Evolutionary conservation across 208 protist genomes (phyloP).

Genomic region (Trypanosomatidae sp.): DNA sequence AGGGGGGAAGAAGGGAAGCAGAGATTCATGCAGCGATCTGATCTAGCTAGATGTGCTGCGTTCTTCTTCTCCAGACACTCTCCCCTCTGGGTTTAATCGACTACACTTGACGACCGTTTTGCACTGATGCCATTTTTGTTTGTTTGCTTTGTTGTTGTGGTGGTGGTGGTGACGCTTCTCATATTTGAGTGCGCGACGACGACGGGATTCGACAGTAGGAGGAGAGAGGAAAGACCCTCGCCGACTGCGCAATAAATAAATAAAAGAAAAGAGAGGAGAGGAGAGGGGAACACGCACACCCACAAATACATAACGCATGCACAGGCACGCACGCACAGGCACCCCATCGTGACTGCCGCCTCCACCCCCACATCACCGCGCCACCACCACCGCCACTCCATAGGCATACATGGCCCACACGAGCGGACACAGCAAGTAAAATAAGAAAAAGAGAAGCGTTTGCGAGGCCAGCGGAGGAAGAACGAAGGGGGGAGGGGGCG

Average conservation of each 20-base stretch:
- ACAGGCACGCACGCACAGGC: conserved; percentile 13
- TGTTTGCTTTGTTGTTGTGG: neutral
- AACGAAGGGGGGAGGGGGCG: too few species aligned
- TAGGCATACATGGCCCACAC: neutral
- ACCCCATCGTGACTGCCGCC: neutral
- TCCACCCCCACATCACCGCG: neutral
- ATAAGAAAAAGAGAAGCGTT: neutral
- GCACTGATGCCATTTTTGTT: neutral
- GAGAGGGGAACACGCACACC: neutral
- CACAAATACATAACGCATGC: neutral
- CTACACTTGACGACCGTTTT: neutral
- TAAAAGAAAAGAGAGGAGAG: neutral
- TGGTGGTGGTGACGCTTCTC: neutral
- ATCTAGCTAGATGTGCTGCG: neutral
- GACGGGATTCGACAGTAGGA: neutral
- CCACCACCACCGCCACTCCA: neutral
- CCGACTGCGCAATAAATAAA: neutral
- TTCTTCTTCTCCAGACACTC: neutral
- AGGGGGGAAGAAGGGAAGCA: neutral
- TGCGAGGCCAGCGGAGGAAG: neutral
- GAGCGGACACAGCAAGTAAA: neutral
- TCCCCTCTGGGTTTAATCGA: neutral
- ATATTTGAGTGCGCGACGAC: neutral
- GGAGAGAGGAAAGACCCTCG: neutral
- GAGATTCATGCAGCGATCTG: neutral